Conservation (phyloP, 108 stramenopile genomes). For the Discostella stelligeroides region DNA sequence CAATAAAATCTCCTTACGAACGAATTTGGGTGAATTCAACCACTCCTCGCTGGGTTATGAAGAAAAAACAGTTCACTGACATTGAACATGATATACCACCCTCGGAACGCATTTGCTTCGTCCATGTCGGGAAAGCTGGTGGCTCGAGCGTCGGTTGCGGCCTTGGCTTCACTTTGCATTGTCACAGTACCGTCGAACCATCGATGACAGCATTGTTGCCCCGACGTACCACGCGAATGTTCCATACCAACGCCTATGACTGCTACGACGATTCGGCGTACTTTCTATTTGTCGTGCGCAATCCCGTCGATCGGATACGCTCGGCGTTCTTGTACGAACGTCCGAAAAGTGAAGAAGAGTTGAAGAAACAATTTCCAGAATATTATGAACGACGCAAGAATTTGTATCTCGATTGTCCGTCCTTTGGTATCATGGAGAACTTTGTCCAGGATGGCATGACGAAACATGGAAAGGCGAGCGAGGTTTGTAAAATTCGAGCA, state of each 20-base stretch:
- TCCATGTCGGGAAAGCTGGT: slow-evolving; percentile 40
- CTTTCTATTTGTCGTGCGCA: slow-evolving; percentile 36
- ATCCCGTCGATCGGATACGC: slow-evolving; percentile 23
- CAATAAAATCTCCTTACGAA: slow-evolving; percentile 29
- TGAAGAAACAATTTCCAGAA: slow-evolving; percentile 21
- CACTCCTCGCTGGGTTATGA: slow-evolving; percentile 32
- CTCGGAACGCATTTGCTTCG: slow-evolving; percentile 26
- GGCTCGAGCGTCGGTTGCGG: slow-evolving; percentile 31
- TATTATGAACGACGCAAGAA: slow-evolving; percentile 15
- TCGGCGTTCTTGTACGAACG: slow-evolving; percentile 35
- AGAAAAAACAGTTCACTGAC: slow-evolving; percentile 1
- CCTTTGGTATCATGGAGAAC: slow-evolving; percentile 29
- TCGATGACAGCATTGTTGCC: slow-evolving; percentile 19
- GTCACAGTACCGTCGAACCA: slow-evolving; percentile 3
- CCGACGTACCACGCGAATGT: slow-evolving; percentile 19
- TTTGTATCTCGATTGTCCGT: slow-evolving; percentile 38
- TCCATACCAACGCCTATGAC: slow-evolving; percentile 31
- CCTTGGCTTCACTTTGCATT: slow-evolving; percentile 16
- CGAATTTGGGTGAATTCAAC: slow-evolving; percentile 27
- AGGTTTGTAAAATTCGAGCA: slow-evolving; percentile 27
- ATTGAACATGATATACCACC: slow-evolving; percentile 22
- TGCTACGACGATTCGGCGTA: slow-evolving; percentile 35
- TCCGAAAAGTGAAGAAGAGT: slow-evolving; percentile 11
- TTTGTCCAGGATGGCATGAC: slow-evolving; percentile 29
- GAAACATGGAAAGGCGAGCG: slow-evolving; percentile 11